These are phyloP conservation scores for Glycyrrhiza uralensis DNA, from an alignment of 306 rosid genomes.

Conservation along the genomic window DNA sequence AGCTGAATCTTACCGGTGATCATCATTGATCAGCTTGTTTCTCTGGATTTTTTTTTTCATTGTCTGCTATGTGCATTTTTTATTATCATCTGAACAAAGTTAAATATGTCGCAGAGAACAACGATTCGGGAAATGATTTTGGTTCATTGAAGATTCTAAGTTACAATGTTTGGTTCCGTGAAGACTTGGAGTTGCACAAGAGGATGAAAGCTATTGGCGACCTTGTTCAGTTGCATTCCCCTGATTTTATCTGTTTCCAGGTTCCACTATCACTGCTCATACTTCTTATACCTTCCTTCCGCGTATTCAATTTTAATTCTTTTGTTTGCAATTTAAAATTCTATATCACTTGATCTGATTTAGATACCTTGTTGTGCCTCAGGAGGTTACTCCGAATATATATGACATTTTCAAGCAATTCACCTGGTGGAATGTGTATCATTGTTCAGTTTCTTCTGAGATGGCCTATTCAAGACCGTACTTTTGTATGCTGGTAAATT, in stretches of 20 bases:
- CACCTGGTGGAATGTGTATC: constrained; percentile 48
- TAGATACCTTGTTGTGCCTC: background rate
- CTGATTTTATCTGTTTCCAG: constrained; percentile 64
- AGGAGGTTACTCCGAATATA: constrained; percentile 55
- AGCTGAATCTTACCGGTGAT: constrained; percentile 38
- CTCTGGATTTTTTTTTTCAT: background rate
- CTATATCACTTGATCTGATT: constrained; percentile 1
- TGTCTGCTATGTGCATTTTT: background rate
- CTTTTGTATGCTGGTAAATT: constrained; percentile 50
- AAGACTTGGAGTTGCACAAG: constrained; percentile 67
- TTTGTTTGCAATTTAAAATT: background rate
- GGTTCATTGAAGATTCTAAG: constrained; percentile 51
- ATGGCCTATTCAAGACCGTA: constrained; percentile 36
- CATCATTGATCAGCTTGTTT: constrained; percentile 25
- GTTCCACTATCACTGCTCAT: constrained; percentile 6
- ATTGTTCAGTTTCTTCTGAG: constrained; percentile 40
- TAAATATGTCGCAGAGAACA: constrained; percentile 28
- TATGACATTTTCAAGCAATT: constrained; percentile 47
- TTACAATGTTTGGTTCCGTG: constrained; percentile 90
- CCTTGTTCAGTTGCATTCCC: constrained; percentile 65
- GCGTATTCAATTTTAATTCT: background rate
- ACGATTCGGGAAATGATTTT: constrained; percentile 25
- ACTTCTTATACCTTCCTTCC: background rate
- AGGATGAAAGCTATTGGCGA: constrained; percentile 83
- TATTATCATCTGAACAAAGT: background rate